Conservation (phyloP, 202 grass and related monocot species). For the Setaria italica region DNA sequence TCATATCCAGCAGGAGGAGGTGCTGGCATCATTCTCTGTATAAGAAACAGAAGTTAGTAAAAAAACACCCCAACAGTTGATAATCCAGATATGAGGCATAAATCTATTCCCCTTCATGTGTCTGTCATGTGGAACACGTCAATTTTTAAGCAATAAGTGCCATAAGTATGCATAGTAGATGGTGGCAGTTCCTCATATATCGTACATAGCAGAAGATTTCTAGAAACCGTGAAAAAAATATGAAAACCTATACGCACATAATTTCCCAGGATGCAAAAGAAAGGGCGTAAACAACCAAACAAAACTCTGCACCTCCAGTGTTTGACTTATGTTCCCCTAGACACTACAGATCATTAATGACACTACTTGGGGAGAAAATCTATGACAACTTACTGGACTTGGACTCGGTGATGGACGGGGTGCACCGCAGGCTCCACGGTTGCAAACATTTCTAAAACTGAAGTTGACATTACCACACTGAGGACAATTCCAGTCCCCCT, state of each 20-base stretch:
- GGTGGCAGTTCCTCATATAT: not conserved
- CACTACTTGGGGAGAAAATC: conserved; percentile 57
- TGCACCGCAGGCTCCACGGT: conserved; percentile 84
- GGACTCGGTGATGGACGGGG: conserved; percentile 82
- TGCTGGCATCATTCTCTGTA: conserved; percentile 71
- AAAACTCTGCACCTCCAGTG: not conserved
- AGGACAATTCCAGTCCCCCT: conserved; percentile 92
- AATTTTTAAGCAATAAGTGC: not conserved
- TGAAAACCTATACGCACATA: not conserved
- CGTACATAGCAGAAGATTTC: conserved; percentile 19
- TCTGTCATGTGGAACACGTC: not conserved
- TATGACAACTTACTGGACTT: conserved; percentile 81
- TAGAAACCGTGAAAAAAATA: not conserved
- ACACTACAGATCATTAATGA: conserved; percentile 56
- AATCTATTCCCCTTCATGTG: not conserved
- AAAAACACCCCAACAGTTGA: not conserved
- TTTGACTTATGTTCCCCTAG: conserved; percentile 22
- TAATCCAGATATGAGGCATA: not conserved
- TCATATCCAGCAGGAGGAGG: conserved; percentile 67
- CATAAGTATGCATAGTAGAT: not conserved
- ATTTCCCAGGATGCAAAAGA: not conserved
- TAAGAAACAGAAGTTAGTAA: conserved; percentile 33
- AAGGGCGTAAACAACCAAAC: not conserved
- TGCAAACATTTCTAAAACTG: conserved; percentile 96
- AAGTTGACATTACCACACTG: conserved; percentile 99